Conservation (phyloP, 768 basidiomycete species). For the Trametopsis cervina region DNA sequence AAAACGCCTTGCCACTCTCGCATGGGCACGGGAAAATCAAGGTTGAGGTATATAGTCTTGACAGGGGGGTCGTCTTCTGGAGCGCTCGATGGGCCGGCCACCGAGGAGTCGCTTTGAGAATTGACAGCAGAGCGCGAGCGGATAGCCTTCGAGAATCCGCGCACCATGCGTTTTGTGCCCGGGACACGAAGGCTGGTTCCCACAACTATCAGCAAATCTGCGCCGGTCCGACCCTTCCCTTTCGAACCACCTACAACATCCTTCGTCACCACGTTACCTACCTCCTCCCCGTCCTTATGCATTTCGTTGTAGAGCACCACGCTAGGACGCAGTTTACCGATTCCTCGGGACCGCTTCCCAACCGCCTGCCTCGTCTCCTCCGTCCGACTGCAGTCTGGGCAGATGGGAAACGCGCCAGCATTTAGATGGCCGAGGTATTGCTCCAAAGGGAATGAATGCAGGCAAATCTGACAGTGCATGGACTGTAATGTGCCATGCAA, state of each 20-base stretch:
- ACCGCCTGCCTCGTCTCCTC: slow-evolving; percentile 64
- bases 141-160: slow-evolving; percentile 80
- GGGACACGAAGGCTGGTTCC: slow-evolving; percentile 87
- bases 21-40: slow-evolving; percentile 80
- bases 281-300: slow-evolving; percentile 81
- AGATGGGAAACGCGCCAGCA: slow-evolving; percentile 60
- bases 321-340: slow-evolving; percentile 77
- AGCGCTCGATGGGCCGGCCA: slow-evolving; percentile 39
- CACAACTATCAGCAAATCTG: slow-evolving; percentile 82
- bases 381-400: slow-evolving; percentile 70
- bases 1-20: slow-evolving; percentile 89
- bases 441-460: slow-evolving; percentile 58
- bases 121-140: slow-evolving; percentile 48
- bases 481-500: slow-evolving; percentile 80
- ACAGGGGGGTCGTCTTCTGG: slow-evolving; percentile 48
- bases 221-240: slow-evolving; percentile 59
- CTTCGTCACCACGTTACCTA: slow-evolving; percentile 75
- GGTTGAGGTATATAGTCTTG: slow-evolving; percentile 75
- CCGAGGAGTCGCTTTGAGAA: slow-evolving; percentile 24
- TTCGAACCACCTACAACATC: slow-evolving; percentile 66
- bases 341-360: slow-evolving; percentile 72
- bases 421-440: slow-evolving; percentile 53
- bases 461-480: slow-evolving; percentile 79
- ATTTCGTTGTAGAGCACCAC: slow-evolving; percentile 89
- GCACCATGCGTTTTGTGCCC: slow-evolving; percentile 86